Conservation (phyloP, 352 stramenopile genomes). For the Globisporangium lucens region DNA sequence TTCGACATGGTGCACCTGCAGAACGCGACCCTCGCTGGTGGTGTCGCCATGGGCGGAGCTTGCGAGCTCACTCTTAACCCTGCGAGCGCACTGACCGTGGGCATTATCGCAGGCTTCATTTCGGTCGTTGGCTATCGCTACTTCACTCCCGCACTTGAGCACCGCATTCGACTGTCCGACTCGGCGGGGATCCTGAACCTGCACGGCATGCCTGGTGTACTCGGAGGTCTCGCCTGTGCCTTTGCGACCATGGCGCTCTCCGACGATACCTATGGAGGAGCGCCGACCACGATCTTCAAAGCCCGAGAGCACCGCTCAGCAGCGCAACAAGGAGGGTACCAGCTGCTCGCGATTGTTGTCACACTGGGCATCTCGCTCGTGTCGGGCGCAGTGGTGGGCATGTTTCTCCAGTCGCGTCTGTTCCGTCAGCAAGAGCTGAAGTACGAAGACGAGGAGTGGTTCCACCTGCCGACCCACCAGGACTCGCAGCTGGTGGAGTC, state of each 20-base stretch:
- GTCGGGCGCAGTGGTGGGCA: conserved; percentile 29
- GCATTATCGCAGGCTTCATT: conserved; percentile 47
- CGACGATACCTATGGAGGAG: conserved; percentile 48
- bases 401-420: conserved; percentile 39
- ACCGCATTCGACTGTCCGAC: conserved; percentile 41
- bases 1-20: conserved; percentile 85
- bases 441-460: conserved; percentile 72
- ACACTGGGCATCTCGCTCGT: conserved; percentile 38
- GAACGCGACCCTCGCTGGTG: conserved; percentile 82
- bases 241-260: conserved; percentile 50
- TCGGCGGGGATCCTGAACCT: conserved; percentile 71
- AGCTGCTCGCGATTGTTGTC: conserved; percentile 53
- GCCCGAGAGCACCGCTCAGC: conserved; percentile 42
- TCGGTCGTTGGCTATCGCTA: conserved; percentile 47
- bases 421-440: conserved; percentile 58
- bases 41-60: conserved; percentile 73
- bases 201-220: conserved; percentile 71
- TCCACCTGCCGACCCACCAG: conserved; percentile 33
- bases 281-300: conserved; percentile 42
- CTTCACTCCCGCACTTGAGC: conserved; percentile 40
- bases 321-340: conserved; percentile 48
- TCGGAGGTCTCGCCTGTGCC: conserved; percentile 52
- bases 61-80: conserved; percentile 74
- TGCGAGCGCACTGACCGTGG: conserved; percentile 44
- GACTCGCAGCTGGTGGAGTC: background rate